phyloP scores from a whole-genome alignment of 164 flowering plant genomes.

The Platanus orientalis region DNA sequence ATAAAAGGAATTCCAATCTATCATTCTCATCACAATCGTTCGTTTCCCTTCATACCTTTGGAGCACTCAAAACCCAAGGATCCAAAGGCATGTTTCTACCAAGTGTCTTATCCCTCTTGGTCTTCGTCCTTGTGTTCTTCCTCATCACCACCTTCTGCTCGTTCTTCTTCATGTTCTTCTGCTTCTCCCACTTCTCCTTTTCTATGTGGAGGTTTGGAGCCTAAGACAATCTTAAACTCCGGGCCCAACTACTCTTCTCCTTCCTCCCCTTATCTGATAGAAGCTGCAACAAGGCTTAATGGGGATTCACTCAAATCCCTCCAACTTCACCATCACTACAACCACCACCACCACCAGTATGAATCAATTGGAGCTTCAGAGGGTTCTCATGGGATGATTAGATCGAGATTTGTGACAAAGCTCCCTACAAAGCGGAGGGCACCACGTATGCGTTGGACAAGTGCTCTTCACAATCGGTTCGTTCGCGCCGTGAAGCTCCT shows the following conservation, averaged over 20 bases:
- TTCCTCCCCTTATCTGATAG: conserved; percentile 20
- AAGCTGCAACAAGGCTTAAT: conserved; percentile 26
- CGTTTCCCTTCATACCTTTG: conserved; percentile 42
- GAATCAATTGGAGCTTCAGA: conserved; percentile 23
- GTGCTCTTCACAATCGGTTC: too few species aligned
- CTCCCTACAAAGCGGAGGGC: too few species aligned
- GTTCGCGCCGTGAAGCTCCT: too few species aligned
- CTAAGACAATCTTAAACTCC: conserved; percentile 29
- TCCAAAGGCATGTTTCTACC: conserved; percentile 30
- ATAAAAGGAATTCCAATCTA: conserved; percentile 66
- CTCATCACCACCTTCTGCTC: not conserved
- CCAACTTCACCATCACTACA: conserved; percentile 34
- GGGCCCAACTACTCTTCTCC: conserved; percentile 17
- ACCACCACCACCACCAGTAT: conserved; percentile 24
- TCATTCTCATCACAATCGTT: conserved; percentile 47
- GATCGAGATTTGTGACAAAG: too few species aligned
- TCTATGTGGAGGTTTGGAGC: conserved; percentile 27
- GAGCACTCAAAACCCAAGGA: conserved; percentile 29
- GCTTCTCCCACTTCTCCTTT: conserved; percentile 17
- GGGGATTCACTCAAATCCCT: conserved; percentile 34
- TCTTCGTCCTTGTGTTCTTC: conserved; percentile 2
- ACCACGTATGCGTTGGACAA: too few species aligned
- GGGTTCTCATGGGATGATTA: too few species aligned
- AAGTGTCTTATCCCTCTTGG: conserved; percentile 22
- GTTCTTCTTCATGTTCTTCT: conserved; percentile 17